phyloP scores from a whole-genome alignment of 2,329 filamentous ascomycete genomes.

The Fonsecaea nubica region DNA sequence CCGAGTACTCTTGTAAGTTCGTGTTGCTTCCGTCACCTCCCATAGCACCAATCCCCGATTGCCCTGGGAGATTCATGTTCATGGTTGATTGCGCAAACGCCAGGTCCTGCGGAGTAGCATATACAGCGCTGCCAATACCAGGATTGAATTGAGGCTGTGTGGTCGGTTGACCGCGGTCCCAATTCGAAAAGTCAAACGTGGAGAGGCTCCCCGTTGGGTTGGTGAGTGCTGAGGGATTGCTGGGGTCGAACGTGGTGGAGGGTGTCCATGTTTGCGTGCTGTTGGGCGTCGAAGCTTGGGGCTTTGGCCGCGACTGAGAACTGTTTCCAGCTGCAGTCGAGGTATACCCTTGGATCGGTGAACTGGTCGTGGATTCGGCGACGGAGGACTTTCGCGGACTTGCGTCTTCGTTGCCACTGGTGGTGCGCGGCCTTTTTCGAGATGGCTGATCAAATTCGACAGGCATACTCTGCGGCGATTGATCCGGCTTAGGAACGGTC shows the following conservation, averaged over 20 bases:
- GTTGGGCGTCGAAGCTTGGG: conserved; percentile 23
- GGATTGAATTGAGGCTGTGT: conserved; percentile 32
- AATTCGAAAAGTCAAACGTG: conserved; percentile 34
- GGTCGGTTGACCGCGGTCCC: conserved; percentile 35
- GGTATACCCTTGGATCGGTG: conserved; percentile 28
- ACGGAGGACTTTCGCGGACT: conserved; percentile 32
- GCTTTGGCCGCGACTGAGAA: conserved; percentile 15
- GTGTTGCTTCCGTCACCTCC: conserved; percentile 18
- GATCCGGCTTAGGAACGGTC: conserved; percentile 33
- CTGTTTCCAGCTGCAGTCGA: conserved; percentile 8
- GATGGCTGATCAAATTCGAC: conserved; percentile 40
- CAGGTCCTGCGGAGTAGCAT: conserved; percentile 38
- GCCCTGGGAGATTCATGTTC: conserved; percentile 30
- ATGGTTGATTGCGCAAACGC: conserved; percentile 38
- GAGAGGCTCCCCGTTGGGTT: conserved; percentile 21
- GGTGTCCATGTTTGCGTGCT: conserved; percentile 33
- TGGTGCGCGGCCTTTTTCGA: conserved; percentile 40
- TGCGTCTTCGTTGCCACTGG: conserved; percentile 25
- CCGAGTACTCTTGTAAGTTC: conserved; percentile 36
- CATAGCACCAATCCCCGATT: conserved; percentile 1
- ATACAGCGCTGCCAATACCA: conserved; percentile 33
- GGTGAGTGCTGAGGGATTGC: conserved; percentile 26
- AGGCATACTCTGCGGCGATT: conserved; percentile 25
- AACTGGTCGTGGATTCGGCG: conserved; percentile 29
- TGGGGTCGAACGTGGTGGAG: conserved; percentile 28